Evolutionary conservation across 371 early-diverging fungal species (phyloP).

Genomic region (Quaeritorhiza haematococci): DNA sequence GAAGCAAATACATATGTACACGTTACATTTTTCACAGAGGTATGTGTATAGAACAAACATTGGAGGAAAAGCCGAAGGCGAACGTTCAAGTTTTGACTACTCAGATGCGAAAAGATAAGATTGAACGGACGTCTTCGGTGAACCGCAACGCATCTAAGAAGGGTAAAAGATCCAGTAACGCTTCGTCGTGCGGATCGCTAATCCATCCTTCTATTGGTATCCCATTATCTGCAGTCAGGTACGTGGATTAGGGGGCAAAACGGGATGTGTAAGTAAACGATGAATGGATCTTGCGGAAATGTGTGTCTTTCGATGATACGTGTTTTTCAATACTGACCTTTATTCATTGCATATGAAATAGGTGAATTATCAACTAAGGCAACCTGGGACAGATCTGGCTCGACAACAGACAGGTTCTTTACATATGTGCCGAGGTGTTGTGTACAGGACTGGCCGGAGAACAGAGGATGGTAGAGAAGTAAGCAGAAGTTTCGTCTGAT

Average conservation of each 20-base stretch:
- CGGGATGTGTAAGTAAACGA: no score
- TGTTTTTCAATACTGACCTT: slow-evolving; percentile 44
- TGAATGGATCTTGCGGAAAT: no score
- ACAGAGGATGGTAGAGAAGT: no score
- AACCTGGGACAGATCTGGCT: slow-evolving; percentile 80
- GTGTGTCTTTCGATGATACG: no score
- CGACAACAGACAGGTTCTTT: slow-evolving; percentile 80
- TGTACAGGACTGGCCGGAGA: slow-evolving; percentile 73
- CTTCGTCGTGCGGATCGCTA: slow-evolving; percentile 72
- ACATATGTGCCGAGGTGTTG: slow-evolving; percentile 72
- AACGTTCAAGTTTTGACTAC: no score
- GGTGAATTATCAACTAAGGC: slow-evolving; percentile 90
- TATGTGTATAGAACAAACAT: no score
- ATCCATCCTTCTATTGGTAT: slow-evolving; percentile 83
- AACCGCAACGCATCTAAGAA: slow-evolving; percentile 81
- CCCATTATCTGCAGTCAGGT: slow-evolving; percentile 62
- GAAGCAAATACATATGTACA: no score
- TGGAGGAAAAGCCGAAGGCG: no score
- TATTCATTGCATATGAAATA: slow-evolving; percentile 74
- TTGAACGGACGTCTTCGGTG: slow-evolving; percentile 73
- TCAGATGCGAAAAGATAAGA: slow-evolving; percentile 41
- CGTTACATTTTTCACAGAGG: no score
- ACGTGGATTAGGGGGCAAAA: not conserved
- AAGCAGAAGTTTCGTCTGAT: no score
- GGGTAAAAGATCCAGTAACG: slow-evolving; percentile 75